Evolutionary conservation across 495 filamentous ascomycete species (phyloP).

Genomic region (Penicillium bovifimosum): DNA sequence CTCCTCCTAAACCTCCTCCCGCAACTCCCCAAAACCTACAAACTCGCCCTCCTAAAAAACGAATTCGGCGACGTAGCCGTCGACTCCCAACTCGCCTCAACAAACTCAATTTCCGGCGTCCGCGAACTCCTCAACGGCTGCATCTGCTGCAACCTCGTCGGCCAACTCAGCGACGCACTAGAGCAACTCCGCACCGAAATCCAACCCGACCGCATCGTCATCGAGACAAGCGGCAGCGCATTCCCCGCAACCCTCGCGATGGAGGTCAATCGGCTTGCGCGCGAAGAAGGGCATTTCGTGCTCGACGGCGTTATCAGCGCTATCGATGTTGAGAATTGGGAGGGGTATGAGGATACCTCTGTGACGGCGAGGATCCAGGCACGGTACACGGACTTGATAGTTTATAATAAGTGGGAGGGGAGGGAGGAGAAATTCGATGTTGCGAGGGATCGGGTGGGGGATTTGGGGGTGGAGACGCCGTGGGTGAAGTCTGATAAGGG

Average conservation of each 20-base stretch:
- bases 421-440: constrained; percentile 72
- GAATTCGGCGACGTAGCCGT: constrained; percentile 94
- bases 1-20: constrained; percentile 84
- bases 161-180: constrained; percentile 77
- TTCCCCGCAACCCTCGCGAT: constrained; percentile 89
- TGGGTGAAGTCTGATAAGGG: constrained; percentile 78
- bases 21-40: constrained; percentile 72
- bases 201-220: constrained; percentile 75
- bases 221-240: constrained; percentile 85
- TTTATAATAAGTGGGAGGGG: constrained; percentile 94
- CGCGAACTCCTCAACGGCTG: constrained; percentile 91
- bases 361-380: constrained; percentile 86
- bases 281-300: constrained; percentile 51
- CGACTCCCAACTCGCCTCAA: constrained; percentile 82
- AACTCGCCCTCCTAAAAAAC: constrained; percentile 92
- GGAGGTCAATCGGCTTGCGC: constrained; percentile 78
- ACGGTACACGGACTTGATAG: constrained; percentile 83
- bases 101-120: constrained; percentile 78
- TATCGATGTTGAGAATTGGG: constrained; percentile 96
- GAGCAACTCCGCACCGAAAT: constrained; percentile 56
- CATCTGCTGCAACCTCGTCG: constrained; percentile 97
- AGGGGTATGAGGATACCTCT: constrained; percentile 86
- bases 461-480: constrained; percentile 75
- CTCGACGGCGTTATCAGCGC: constrained; percentile 90
- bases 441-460: constrained; percentile 75